Percentiles rank a stretch among this genome's conserved stretches.
Evolutionary conservation across 1,139 yeast genomes (phyloP).

Genomic region (Debaryomycetaceae sp.): DNA sequence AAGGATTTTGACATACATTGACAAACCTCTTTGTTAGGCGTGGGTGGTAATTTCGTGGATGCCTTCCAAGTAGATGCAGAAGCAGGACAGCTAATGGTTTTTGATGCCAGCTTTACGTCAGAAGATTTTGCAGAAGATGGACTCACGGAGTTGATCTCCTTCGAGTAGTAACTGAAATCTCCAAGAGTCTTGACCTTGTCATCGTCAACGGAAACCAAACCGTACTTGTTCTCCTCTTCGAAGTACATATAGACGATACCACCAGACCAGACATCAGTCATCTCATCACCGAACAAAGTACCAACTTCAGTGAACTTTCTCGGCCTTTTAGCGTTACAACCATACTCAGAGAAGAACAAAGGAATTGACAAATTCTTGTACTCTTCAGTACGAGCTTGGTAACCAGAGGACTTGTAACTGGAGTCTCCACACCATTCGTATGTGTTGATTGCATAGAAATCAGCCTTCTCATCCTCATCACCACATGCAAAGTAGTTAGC

Average conservation of each 20-base stretch:
- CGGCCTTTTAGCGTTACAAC: conserved; percentile 63
- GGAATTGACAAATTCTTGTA: conserved; percentile 71
- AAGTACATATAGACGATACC: conserved; percentile 89
- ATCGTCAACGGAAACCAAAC: conserved; percentile 59
- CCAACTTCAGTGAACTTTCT: conserved; percentile 65
- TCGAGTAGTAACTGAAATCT: conserved; percentile 50
- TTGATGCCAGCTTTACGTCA: conserved; percentile 21
- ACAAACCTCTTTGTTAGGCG: conserved; percentile 61
- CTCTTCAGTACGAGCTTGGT: conserved; percentile 56
- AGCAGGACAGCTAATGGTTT: conserved; percentile 48
- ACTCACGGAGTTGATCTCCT: conserved; percentile 53
- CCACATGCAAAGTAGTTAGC: conserved; percentile 83
- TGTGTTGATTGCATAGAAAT: conserved; percentile 87
- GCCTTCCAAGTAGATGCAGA: conserved; percentile 52
- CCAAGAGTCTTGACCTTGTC: conserved; percentile 39
- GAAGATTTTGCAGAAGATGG: conserved; percentile 35
- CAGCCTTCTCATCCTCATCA: conserved; percentile 65
- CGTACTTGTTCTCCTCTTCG: conserved; percentile 77
- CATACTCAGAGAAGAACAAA: conserved; percentile 84
- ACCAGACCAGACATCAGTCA: conserved; percentile 86
- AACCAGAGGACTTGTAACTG: conserved; percentile 68
- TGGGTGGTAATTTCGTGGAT: conserved; percentile 58
- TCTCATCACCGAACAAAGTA: conserved; percentile 40
- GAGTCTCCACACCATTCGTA: conserved; percentile 92
- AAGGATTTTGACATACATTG: conserved; percentile 51